phyloP scores from a whole-genome alignment of 345 rosid species.

The Ceriops decandra region DNA sequence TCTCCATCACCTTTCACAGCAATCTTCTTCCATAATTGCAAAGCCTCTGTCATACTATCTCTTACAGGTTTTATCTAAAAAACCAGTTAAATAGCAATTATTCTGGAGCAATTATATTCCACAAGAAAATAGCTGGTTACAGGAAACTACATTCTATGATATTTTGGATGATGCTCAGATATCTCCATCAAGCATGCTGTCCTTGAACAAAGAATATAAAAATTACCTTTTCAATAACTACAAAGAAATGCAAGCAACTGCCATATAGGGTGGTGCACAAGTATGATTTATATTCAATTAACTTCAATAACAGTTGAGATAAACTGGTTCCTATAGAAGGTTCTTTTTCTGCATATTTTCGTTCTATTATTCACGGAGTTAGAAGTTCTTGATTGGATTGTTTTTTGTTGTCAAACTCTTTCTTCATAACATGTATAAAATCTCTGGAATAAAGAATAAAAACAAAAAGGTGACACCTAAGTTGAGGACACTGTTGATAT shows the following conservation, averaged over 20 bases:
- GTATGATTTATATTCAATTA: not conserved
- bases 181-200: not conserved
- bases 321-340: not conserved
- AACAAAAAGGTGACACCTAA: too few relatives aligned
- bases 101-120: conserved; percentile 8
- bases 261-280: not conserved
- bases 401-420: too few relatives aligned
- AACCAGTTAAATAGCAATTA: conserved; percentile 23
- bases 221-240: not conserved
- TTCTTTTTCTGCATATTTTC: not conserved
- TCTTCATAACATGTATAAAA: too few relatives aligned
- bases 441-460: too few relatives aligned
- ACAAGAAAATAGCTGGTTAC: conserved; percentile 9
- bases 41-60: conserved; percentile 90
- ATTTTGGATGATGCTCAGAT: not conserved
- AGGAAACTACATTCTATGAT: conserved; percentile 15
- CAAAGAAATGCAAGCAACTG: too few relatives aligned
- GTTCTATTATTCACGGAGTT: too few relatives aligned
- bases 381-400: too few relatives aligned
- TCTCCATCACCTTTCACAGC: conserved; percentile 73
- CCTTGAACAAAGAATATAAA: not conserved
- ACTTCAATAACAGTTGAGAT: not conserved
- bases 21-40: conserved; percentile 85
- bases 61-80: conserved; percentile 90
- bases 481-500: too few relatives aligned